Evolutionary conservation across 371 early-diverging fungal genomes (phyloP), one percentile per base, ranked within the genome.

Genomic region (Phascolomyces articulosus): DNA sequence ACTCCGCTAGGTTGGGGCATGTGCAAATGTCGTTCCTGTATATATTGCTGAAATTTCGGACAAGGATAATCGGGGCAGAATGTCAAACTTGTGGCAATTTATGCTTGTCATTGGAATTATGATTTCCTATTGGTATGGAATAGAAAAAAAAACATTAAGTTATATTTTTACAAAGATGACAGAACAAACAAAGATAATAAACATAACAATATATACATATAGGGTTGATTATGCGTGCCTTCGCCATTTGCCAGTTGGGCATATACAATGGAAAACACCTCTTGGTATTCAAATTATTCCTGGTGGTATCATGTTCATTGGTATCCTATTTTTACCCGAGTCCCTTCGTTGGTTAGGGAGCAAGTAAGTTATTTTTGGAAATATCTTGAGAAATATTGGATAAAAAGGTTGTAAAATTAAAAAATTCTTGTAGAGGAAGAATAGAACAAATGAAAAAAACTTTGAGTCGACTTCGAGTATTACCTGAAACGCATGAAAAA

Each of bases 281-380:
- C 65, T 82, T 31, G 82, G 67, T 28, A 67, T 82, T 21, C 79
- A 90, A 60, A 66, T 85, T 31, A 70, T 83, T 49, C 89, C 89
- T 55, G 86, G 86, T 53, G 70, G 65, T 15, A 63, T 87, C 44
- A 65, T 91, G 27, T 56, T 80, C 10, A 15, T 81, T 49, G 73
- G 85, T 59, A 82, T 85, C 73, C 49, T 73, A 41, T 82, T 87
- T 62, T 78, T 86, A 56, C 91, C 90, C 13, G 80, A 79, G 56
- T 86, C 87, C 20, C 79, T 90, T 27, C 86, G 91, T 74, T 91
- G 87, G 87, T 74, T 90, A 31, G 83, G 80, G 20, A 63, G 70
- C 66, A 80, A 55, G 68, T 67, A n/a, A n/a, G n/a, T n/a, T n/a
- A n/a, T n/a, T n/a, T n/a, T n/a, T n/a, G n/a, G n/a, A n/a, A n/a